Conservation (phyloP, 495 filamentous ascomycete species). For the Acidomyces sp. region DNA sequence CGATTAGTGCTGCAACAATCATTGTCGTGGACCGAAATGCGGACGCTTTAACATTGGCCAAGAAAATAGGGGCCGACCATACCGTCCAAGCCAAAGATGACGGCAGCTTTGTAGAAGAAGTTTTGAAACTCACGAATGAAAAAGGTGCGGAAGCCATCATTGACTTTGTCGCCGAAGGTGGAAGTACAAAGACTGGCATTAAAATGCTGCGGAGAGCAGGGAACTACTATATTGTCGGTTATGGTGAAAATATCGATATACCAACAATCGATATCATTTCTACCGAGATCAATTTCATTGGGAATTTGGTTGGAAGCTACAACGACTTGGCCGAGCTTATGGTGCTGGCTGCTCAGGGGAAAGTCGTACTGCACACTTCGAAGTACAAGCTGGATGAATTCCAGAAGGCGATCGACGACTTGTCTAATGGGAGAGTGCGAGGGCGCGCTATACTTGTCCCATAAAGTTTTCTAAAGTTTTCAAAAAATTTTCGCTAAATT, state of each 20-base stretch:
- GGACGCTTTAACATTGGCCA: constrained; percentile 7
- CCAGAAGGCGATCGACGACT: constrained; percentile 7
- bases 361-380: constrained; percentile 8
- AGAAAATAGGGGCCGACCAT: constrained; percentile 11
- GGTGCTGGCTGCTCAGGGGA: constrained; percentile 9
- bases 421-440: constrained; percentile 2
- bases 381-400: constrained; percentile 12
- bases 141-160: constrained; percentile 12
- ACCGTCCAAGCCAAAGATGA: constrained; percentile 3
- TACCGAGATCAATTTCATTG: constrained; percentile 10
- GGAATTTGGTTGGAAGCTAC: constrained; percentile 7
- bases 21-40: constrained; percentile 8
- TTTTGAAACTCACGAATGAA: constrained; percentile 2
- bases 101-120: constrained; percentile 7
- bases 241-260: constrained; percentile 4
- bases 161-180: constrained; percentile 10
- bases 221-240: constrained; percentile 12
- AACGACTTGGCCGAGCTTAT: constrained; percentile 11
- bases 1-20: constrained; percentile 8
- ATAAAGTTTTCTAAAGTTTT: no score
- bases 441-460: constrained; percentile 1
- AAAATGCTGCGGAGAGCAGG: constrained; percentile 8
- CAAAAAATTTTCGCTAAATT: no score
- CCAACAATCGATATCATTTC: constrained; percentile 13
- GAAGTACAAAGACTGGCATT: constrained; percentile 3